phyloP scores from a whole-genome alignment of 306 rosid species.

The Dalbergia cochinchinensis region DNA sequence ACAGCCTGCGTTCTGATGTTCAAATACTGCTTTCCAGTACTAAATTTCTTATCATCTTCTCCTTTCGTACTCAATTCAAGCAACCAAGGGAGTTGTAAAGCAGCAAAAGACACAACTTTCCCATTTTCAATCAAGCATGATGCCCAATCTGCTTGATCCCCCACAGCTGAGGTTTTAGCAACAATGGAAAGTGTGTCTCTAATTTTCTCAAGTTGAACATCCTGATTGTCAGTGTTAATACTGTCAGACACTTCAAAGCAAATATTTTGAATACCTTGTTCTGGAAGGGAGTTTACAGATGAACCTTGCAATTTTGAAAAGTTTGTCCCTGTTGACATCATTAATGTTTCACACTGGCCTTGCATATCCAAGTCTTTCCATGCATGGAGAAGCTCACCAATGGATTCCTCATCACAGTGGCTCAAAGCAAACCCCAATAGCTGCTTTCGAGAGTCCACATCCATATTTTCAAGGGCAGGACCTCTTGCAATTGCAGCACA shows the following conservation, averaged over 20 bases:
- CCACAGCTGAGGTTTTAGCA: slow-evolving; percentile 75
- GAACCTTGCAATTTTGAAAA: slow-evolving; percentile 68
- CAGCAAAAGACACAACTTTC: slow-evolving; percentile 79
- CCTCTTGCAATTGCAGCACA: slow-evolving; percentile 99
- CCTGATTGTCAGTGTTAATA: slow-evolving; percentile 60
- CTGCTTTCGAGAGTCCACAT: slow-evolving; percentile 84
- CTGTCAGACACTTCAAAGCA: slow-evolving; percentile 54
- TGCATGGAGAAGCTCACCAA: slow-evolving; percentile 86
- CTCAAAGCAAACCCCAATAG: slow-evolving; percentile 92
- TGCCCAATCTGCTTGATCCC: slow-evolving; percentile 72
- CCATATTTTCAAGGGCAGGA: slow-evolving; percentile 98
- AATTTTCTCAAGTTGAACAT: slow-evolving; percentile 62
- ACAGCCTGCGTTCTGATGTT: slow-evolving; percentile 73
- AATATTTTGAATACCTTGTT: slow-evolving; percentile 56
- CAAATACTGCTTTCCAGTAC: slow-evolving; percentile 64
- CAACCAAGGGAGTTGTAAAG: slow-evolving; percentile 89
- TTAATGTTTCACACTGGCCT: slow-evolving; percentile 84
- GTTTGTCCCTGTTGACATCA: slow-evolving; percentile 62
- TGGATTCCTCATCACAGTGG: slow-evolving; percentile 94
- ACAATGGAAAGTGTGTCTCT: slow-evolving; percentile 62
- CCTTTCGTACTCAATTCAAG: slow-evolving; percentile 74
- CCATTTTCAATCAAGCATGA: slow-evolving; percentile 82
- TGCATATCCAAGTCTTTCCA: slow-evolving; percentile 99
- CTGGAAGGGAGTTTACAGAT: slow-evolving; percentile 57
- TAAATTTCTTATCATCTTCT: slow-evolving; percentile 55